Base-by-base conservation (phyloP, 225 moss, liverwort and hornwort species). In the Rhytidiadelphus loreus region DNA sequence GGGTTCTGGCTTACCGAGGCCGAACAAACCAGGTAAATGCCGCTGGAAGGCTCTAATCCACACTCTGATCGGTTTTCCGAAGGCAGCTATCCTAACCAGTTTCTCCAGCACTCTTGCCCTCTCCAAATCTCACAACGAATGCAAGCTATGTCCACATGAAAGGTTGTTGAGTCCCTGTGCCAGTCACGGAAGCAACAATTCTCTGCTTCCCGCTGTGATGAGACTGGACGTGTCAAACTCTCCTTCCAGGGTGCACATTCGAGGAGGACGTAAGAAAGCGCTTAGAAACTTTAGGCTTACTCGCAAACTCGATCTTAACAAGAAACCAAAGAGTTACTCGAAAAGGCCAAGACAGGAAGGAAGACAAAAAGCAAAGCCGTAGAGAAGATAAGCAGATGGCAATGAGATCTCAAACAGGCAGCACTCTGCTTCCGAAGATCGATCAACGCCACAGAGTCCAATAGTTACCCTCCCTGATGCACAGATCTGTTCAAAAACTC, bases 131-230 rank as follows among this genome's bases (percentile, higher is more conserved):
- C 61, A 81, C 81, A 73, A 85, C 79, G 55, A 85, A 81, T 87
- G 89, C 90, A 87, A 55, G 41, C 88, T 77, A 55, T 65, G 70
- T 43, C 50, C 64, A 58, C 72, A 83, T 56, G 53, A 35, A 84
- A 58, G 50, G 37, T n/a, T 66, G 68, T 83, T 53, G 25, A 63
- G 50, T 29, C 43, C 86, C 80, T 39, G 23, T 29, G 80, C 84
- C 69, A 76, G 59, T 70, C 69, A 93, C 78, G 78, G 83, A 78
- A 79, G 77, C 85, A 65, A 84, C 77, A 88, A 81, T 92, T 92
- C 94, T 94, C 94, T 94, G 86, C 94, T 94, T 50, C 94, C 92
- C 91, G 91, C 90, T 22, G 90, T 88, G 64, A 92, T 90, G 50
- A 91, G 87, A 66, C 86, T 84, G 82, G 93, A 90, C 87, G 90